Evolutionary conservation across 805 yeast genomes (phyloP), one percentile per base, ranked within the genome.

Genomic region (Tetrapisispora nanseiensis): DNA sequence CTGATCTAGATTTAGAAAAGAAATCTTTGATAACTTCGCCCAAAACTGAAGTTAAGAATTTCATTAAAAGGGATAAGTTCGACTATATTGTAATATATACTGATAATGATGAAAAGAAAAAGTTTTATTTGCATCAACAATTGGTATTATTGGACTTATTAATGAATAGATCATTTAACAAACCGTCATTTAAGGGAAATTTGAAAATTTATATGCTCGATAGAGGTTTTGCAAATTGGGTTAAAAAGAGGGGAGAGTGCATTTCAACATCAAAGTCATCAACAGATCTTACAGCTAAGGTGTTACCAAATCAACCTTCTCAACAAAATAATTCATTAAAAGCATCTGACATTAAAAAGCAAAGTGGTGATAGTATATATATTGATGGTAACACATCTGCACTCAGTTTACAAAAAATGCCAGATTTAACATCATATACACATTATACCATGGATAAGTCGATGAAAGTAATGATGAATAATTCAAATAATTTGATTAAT

Each of bases 1-100:
- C 74, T 0, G 85, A 83, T 51, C 62, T 58, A n/a, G 90, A 82
- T 42, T 62, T 89, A n/a, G 84, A 82, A 50, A 71, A 68, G 33
- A 63, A 74, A 37, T 71, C 90, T 10, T 63, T 78, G 44, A 58
- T 76, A 13, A 69, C 74, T 2, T 68, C 83, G 13, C 76, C 87
- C 2, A 68, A 68, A 12, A 57, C 58, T 3, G 92, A 86, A 52
- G 71, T 71, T 39, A 56, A 52, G 1, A 48, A 72, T 38, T 87
- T 87, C 51, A 58, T 63, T 19, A 59, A 65, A 3, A 63, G 95
- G 48, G 61, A 68, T 43, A 50, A 55, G 11, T 86, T 72, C 55
- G 85, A 81, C 38, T 62, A 78, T 34, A 67, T 90, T 1, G 79
- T 89, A 2, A 50, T 84, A 1, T 78, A 86, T 44, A 55, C 63